Evolutionary conservation across 192 early-diverging fungal species (phyloP), one percentile per base, ranked within the genome.

Genomic region (Jimgerdemannia lactiflua): DNA sequence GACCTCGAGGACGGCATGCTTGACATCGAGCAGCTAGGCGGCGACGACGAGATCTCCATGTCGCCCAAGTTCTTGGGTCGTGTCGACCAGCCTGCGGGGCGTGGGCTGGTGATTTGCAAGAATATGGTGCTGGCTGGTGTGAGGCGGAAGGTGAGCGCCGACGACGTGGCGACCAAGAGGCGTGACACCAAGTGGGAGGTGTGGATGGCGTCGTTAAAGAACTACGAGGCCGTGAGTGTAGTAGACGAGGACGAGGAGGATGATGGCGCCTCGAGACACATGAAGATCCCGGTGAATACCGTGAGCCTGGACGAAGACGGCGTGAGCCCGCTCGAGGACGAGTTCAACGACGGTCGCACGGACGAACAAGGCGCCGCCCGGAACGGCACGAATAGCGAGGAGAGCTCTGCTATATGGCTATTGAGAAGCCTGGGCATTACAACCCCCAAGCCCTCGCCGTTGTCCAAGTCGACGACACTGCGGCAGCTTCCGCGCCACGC

Each of bases 41-140:
- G 65, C 18, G 65, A 76, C 43, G 70, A 17, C 8, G 67, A 76
- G 9, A 73, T 78, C 42, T 49, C 64, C 2, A 20, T 82, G 39
- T 70, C 8, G 2, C 43, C 77, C n/a, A 42, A 9, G 3, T 82
- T 78, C 41, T 44, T 82, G 41, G 80, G 80, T 10, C 66, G 65
- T 8, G 65, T 82, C n/a, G 49, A 67, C 43, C 75, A 82, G 11
- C 69, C 64, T 29, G 71, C 67, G 29, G 74, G 77, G 3, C 39
- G 40, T 19, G 74, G 73, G 0, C 20, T 78, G 1, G 76, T 75
- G 1, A 78, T 78, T 43, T 75, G 77, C 20, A 74, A 76, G 39
- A 82, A 73, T n/a, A 82, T 75, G 71, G 70, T 82, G 3, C 64
- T 82, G 39, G 74, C 80, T 3, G 77, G 80, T 63, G 80, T 82